phyloP scores from a whole-genome alignment of 2,329 filamentous ascomycete genomes.

The Fusarium nelsonii region DNA sequence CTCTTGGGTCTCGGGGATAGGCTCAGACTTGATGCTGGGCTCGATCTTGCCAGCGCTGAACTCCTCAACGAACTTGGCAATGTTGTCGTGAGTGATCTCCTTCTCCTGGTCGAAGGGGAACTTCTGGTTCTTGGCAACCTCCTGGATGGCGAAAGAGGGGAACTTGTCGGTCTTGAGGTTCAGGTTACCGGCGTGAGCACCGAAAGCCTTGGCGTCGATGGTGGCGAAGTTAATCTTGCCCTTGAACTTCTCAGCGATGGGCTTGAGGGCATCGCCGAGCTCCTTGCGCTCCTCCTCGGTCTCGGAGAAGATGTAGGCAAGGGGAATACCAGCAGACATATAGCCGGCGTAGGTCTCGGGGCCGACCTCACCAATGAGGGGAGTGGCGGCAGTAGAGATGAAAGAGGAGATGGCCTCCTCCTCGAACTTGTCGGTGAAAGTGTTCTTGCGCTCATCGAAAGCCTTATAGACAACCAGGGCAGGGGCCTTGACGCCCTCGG shows the following conservation, averaged over 20 bases:
- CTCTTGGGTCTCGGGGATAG: constrained; percentile 92
- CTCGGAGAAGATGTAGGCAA: constrained; percentile 98
- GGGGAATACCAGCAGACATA: constrained; percentile 91
- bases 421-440: constrained; percentile 83
- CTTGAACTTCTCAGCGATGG: constrained; percentile 90
- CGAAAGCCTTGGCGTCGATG: constrained; percentile 94
- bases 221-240: constrained; percentile 97
- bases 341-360: constrained; percentile 96
- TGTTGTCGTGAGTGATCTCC: constrained; percentile 77
- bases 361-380: constrained; percentile 93
- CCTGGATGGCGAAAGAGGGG: constrained; percentile 98
- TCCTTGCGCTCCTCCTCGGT: constrained; percentile 87
- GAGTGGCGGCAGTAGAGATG: constrained; percentile 85
- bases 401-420: constrained; percentile 84
- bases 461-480: constrained; percentile 95
- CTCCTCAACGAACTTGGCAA: constrained; percentile 86
- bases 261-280: constrained; percentile 82
- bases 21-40: constrained; percentile 98
- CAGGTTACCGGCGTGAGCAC: constrained; percentile 94
- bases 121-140: constrained; percentile 95
- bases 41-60: constrained; percentile 89
- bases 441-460: constrained; percentile 95
- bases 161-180: constrained; percentile 97
- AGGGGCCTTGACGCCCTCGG: constrained; percentile 88
- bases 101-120: constrained; percentile 91